Conservation (phyloP, 2,329 filamentous ascomycete species). For the Phialophora verrucosa region DNA sequence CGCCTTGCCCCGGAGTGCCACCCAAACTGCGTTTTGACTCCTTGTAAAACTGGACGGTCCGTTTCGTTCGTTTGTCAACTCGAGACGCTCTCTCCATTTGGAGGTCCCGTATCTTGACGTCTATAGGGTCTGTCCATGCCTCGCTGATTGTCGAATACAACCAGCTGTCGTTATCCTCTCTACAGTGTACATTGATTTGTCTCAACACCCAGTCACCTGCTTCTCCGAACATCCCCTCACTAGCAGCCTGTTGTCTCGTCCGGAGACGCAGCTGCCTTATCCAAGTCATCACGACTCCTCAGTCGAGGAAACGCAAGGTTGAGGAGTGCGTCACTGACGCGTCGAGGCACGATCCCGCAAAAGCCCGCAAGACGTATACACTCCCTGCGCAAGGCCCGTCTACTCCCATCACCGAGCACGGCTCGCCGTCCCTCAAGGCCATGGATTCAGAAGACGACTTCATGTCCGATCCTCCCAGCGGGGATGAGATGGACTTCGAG, state of each 20-base stretch:
- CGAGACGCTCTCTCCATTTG: constrained; percentile 3
- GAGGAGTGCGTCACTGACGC: constrained; percentile 49
- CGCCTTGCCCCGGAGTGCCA: constrained; percentile 2
- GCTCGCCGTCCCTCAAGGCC: constrained; percentile 51
- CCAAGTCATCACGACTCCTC: constrained; percentile 58
- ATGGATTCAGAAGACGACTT: constrained; percentile 98
- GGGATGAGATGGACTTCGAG: constrained; percentile 71
- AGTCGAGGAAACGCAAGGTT: constrained; percentile 60
- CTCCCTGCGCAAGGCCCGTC: constrained; percentile 43
- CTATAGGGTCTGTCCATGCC: constrained; percentile 1
- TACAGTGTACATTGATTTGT: constrained; percentile 4
- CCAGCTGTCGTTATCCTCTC: background rate
- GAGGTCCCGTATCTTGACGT: background rate
- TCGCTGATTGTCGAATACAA: background rate
- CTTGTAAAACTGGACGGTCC: constrained; percentile 7
- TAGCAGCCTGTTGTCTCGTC: constrained; percentile 37
- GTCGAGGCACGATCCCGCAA: constrained; percentile 40
- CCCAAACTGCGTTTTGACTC: constrained; percentile 5
- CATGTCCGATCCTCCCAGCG: constrained; percentile 81
- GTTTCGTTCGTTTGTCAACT: constrained; percentile 3
- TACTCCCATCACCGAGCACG: constrained; percentile 57
- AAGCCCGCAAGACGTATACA: constrained; percentile 45
- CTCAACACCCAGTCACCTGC: constrained; percentile 6
- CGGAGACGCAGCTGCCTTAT: constrained; percentile 37
- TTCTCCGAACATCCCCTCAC: constrained; percentile 20